Percentiles rank a stretch among this genome's conserved stretches.
phyloP scores from a whole-genome alignment of 352 stramenopile species.

The Pythium phragmiticola region DNA sequence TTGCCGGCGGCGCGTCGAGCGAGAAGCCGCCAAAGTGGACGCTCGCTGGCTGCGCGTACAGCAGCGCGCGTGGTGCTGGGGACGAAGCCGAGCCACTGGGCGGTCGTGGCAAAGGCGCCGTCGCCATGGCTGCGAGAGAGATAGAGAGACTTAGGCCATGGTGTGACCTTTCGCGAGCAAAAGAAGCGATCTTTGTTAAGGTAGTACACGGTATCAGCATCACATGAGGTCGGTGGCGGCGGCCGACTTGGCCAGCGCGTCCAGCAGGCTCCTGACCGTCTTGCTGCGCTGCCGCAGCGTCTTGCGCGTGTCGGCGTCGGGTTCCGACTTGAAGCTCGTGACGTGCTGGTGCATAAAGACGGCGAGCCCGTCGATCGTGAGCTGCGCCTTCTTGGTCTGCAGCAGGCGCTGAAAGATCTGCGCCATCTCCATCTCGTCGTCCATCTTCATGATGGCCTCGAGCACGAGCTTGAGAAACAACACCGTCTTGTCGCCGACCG shows the following conservation, averaged over 20 bases:
- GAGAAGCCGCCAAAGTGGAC: slow-evolving; percentile 89
- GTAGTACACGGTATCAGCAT: background rate
- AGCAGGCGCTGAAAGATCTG: slow-evolving; percentile 75
- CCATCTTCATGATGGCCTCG: slow-evolving; percentile 68
- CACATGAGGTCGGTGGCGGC: slow-evolving; percentile 52
- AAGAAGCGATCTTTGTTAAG: too few relatives aligned
- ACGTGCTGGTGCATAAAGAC: slow-evolving; percentile 84
- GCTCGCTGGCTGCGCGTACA: slow-evolving; percentile 56
- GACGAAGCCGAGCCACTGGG: too few relatives aligned
- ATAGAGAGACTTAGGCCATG: too few relatives aligned
- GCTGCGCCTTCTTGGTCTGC: slow-evolving; percentile 76
- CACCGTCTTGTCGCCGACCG: slow-evolving; percentile 80
- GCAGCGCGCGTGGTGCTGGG: slow-evolving; percentile 13
- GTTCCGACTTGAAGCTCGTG: slow-evolving; percentile 52
- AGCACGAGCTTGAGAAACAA: slow-evolving; percentile 89
- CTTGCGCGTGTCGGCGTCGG: slow-evolving; percentile 34
- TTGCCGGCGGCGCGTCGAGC: slow-evolving; percentile 39
- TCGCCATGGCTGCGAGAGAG: too few relatives aligned
- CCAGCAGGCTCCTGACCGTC: slow-evolving; percentile 63
- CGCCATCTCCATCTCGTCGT: slow-evolving; percentile 62
- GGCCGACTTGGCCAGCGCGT: slow-evolving; percentile 63
- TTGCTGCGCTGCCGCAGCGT: slow-evolving; percentile 65
- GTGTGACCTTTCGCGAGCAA: too few relatives aligned
- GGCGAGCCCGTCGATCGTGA: slow-evolving; percentile 74
- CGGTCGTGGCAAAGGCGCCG: too few relatives aligned